Evolutionary conservation across 345 rosid genomes (phyloP).

Genomic region (Pistacia atlantica): DNA sequence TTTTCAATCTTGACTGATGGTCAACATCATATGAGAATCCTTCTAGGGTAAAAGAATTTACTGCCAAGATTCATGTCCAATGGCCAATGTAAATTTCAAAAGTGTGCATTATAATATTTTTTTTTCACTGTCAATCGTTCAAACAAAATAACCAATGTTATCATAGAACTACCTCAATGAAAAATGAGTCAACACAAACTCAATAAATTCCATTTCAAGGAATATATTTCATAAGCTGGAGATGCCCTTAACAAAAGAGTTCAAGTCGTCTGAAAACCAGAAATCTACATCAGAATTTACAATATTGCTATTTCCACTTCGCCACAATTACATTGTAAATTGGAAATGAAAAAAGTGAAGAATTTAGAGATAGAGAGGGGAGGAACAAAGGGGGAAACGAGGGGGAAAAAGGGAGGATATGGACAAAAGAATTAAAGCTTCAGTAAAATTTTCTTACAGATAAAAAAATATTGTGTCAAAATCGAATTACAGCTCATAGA

Average conservation of each 20-base stretch:
- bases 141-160: background rate
- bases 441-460: conserved; percentile 10
- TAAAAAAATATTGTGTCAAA: conserved; percentile 14
- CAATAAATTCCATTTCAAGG: background rate
- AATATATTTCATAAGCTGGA: background rate
- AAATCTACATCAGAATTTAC: conserved; percentile 24
- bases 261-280: background rate
- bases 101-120: background rate
- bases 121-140: background rate
- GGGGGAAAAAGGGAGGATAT: background rate
- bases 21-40: background rate
- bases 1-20: background rate
- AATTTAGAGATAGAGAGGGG: background rate
- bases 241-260: background rate
- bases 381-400: background rate
- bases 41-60: background rate
- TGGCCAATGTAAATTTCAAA: background rate
- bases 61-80: background rate
- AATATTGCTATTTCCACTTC: conserved; percentile 3
- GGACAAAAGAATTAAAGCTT: conserved; percentile 23
- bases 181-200: background rate
- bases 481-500: conserved; percentile 31
- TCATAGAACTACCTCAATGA: background rate
- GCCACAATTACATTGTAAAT: conserved; percentile 13
- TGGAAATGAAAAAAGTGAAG: background rate